A percentile compares a stretch with the other conserved stretches of the same genome.
phyloP scores from a whole-genome alignment of 352 stramenopile genomes.

The Globisporangium sylvaticum region DNA sequence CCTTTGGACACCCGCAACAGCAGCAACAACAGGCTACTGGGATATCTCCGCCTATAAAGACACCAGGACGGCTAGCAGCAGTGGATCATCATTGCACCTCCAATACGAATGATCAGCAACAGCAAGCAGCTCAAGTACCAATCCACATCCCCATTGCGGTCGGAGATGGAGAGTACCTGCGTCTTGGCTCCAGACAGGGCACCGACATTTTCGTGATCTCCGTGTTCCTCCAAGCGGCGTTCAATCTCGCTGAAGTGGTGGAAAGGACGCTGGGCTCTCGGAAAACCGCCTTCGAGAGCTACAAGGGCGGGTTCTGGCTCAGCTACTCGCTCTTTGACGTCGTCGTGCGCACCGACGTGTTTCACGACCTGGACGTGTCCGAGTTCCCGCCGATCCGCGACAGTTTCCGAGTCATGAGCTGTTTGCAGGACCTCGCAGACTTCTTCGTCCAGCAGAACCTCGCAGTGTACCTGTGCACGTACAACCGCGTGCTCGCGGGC shows the following conservation, averaged over 20 bases:
- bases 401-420: conserved; percentile 66
- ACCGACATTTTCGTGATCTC: conserved; percentile 64
- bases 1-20: background rate
- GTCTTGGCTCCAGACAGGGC: conserved; percentile 34
- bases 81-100: background rate
- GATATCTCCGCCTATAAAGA: background rate
- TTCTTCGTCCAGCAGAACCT: conserved; percentile 38
- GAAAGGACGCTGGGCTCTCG: conserved; percentile 2
- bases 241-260: conserved; percentile 27
- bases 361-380: conserved; percentile 44
- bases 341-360: conserved; percentile 79
- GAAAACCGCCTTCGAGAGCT: conserved; percentile 4
- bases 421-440: conserved; percentile 32
- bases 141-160: conserved; percentile 6
- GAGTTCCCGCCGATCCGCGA: conserved; percentile 72
- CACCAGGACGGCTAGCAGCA: background rate
- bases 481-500: conserved; percentile 54
- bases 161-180: conserved; percentile 46
- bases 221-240: conserved; percentile 40
- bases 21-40: background rate
- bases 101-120: background rate
- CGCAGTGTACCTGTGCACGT: conserved; percentile 67
- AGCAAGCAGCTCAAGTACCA: background rate
- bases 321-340: conserved; percentile 84
- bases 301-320: conserved; percentile 58